phyloP scores from a whole-genome alignment of 129 eudicot species.

The Cynara cardunculus region DNA sequence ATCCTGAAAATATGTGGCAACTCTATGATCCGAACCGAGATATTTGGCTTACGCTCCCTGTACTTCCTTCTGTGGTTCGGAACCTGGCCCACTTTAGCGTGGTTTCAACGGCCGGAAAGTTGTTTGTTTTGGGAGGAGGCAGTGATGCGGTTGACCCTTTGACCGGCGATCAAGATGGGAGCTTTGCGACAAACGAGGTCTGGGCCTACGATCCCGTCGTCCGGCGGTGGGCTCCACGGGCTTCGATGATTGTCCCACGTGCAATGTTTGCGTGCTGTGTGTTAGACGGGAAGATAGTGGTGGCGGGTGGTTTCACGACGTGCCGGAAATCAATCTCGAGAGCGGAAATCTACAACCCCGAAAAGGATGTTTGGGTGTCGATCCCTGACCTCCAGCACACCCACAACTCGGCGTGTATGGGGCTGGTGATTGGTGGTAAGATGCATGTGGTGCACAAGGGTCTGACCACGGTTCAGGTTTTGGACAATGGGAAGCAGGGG shows the following conservation, averaged over 20 bases:
- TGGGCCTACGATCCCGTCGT: conserved; percentile 83
- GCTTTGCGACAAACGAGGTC: conserved; percentile 77
- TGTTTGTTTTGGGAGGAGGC: conserved; percentile 91
- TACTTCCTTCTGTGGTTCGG: conserved; percentile 75
- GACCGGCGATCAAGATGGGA: conserved; percentile 95
- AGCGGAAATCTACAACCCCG: conserved; percentile 87
- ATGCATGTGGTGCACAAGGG: conserved; percentile 95
- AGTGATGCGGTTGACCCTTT: conserved; percentile 89
- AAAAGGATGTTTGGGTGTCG: conserved; percentile 59
- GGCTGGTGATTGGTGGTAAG: conserved; percentile 64
- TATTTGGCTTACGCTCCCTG: conserved; percentile 87
- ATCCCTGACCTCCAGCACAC: conserved; percentile 78
- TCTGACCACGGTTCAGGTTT: conserved; percentile 69
- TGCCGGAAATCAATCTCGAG: conserved; percentile 80
- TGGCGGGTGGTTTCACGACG: conserved; percentile 90
- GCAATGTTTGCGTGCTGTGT: conserved; percentile 98
- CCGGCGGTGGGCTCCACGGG: conserved; percentile 65
- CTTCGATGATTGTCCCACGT: conserved; percentile 83
- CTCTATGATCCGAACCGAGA: conserved; percentile 76
- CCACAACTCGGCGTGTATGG: conserved; percentile 75
- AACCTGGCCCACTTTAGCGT: conserved; percentile 82
- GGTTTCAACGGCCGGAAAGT: conserved; percentile 75
- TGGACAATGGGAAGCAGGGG: conserved; percentile 43
- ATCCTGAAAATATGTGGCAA: conserved; percentile 92
- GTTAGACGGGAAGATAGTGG: conserved; percentile 79